These are phyloP conservation scores for Xerocomellus intermedius DNA, from an alignment of 768 basidiomycete species.

Conservation along the genomic window DNA sequence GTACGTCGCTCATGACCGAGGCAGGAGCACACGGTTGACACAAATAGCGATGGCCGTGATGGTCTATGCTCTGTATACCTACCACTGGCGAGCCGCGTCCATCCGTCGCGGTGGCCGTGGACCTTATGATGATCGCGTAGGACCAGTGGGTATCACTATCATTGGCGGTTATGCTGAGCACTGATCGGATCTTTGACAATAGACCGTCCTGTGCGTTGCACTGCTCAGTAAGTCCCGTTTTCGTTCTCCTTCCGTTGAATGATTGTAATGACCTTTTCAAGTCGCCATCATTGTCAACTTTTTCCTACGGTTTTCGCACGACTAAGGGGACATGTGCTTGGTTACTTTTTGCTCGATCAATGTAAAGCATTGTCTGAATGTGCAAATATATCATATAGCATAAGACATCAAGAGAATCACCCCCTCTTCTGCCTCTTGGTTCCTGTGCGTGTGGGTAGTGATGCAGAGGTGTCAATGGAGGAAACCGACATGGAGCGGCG, in stretches of 20 bases:
- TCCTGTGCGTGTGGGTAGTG: slow-evolving; percentile 47
- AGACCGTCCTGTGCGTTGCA: slow-evolving; percentile 83
- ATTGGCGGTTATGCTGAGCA: slow-evolving; percentile 5
- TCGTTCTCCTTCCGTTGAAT: neutral
- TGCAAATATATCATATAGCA: slow-evolving; percentile 7
- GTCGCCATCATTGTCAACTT: slow-evolving; percentile 87
- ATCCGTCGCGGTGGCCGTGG: slow-evolving; percentile 90
- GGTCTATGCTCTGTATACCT: slow-evolving; percentile 93
- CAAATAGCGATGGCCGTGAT: slow-evolving; percentile 89
- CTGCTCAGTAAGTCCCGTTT: slow-evolving; percentile 57
- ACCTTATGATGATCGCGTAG: slow-evolving; percentile 94
- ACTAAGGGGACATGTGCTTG: slow-evolving; percentile 10
- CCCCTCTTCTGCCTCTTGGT: slow-evolving; percentile 59
- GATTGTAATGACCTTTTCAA: slow-evolving; percentile 28
- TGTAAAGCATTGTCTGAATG: slow-evolving; percentile 2
- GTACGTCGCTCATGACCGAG: slow-evolving; percentile 43
- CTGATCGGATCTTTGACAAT: slow-evolving; percentile 9
- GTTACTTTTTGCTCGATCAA: slow-evolving; percentile 13
- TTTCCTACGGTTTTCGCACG: slow-evolving; percentile 67
- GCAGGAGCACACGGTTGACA: slow-evolving; percentile 9
- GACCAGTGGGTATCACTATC: slow-evolving; percentile 66
- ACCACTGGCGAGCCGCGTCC: slow-evolving; percentile 93
- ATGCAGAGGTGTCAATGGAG: slow-evolving; percentile 67
- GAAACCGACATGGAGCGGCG: slow-evolving; percentile 73
- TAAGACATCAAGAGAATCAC: slow-evolving; percentile 23